Percentiles rank a stretch among this genome's conserved stretches.
Evolutionary conservation across 1,284 basidiomycete species (phyloP).

Genomic region (Fomitiporia mediterranea): DNA sequence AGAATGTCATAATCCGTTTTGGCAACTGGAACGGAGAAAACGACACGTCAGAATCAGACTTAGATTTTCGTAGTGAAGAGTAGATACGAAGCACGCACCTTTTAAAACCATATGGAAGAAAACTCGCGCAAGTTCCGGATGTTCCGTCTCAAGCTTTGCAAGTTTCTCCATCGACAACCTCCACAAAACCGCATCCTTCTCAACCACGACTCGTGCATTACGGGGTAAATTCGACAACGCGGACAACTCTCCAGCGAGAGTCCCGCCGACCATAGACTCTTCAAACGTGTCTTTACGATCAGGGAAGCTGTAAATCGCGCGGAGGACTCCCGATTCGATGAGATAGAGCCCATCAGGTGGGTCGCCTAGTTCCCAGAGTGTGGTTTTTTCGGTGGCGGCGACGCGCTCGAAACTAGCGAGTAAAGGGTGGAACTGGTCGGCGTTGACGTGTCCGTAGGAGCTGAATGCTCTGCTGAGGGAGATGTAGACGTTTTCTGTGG

Average conservation of each 20-base stretch:
- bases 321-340: slow-evolving; percentile 78
- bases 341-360: slow-evolving; percentile 80
- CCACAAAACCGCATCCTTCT: slow-evolving; percentile 78
- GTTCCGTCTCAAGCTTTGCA: slow-evolving; percentile 56
- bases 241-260: slow-evolving; percentile 84
- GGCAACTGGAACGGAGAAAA: slow-evolving; percentile 45
- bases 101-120: slow-evolving; percentile 78
- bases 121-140: slow-evolving; percentile 57
- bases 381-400: slow-evolving; percentile 50
- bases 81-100: slow-evolving; percentile 44
- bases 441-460: slow-evolving; percentile 52
- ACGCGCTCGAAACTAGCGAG: slow-evolving; percentile 69
- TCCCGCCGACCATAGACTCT: slow-evolving; percentile 91
- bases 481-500: slow-evolving; percentile 48
- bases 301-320: slow-evolving; percentile 76
- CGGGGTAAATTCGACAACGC: slow-evolving; percentile 71
- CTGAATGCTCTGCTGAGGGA: slow-evolving; percentile 77
- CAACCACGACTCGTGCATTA: slow-evolving; percentile 84
- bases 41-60: background rate
- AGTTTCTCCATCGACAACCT: slow-evolving; percentile 59
- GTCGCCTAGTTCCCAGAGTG: slow-evolving; percentile 78
- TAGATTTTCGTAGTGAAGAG: background rate
- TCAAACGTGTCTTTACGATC: slow-evolving; percentile 63
- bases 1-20: slow-evolving; percentile 78
- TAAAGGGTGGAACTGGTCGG: slow-evolving; percentile 51